Evolutionary conservation across 139 green algal genomes (phyloP), one percentile per base, ranked within the genome.

Genomic region (Chlorella sp.): DNA sequence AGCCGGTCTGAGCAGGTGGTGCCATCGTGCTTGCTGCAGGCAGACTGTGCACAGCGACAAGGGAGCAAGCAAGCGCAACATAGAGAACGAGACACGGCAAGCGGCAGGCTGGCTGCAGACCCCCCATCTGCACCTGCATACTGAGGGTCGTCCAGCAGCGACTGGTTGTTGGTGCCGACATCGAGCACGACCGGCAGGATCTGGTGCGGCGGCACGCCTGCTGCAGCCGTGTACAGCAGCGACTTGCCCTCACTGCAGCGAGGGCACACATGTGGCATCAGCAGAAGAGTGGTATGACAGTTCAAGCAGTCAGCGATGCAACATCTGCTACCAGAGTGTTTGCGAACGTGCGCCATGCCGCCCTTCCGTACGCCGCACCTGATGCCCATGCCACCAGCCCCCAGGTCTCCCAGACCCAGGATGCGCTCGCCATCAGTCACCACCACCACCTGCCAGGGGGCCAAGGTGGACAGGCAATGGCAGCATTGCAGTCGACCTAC

Each of bases 111-210:
- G n/a, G n/a, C n/a, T n/a, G n/a, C n/a, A n/a, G n/a, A n/a, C n/a
- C n/a, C n/a, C n/a, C n/a, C 51, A 60, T 16, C 51, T n/a, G n/a
- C 51, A 60, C 51, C 51, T 60, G 85, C 68, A 82, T 99, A 98
- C 0, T 86, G 62, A 0, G 93, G 92, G 85, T 97, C 94, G 0
- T 91, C 76, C 9, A 96, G 89, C 75, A 98, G 92, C 26, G 70
- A 40, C 74, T 92, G 58, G 84, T 96, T 97, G 90, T 97, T 95
- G 73, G 95, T 99, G 69, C 96, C 96, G 43, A 97, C 95, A 82
- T 99, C 96, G 44, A 99, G 84, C 51, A 81, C 91, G 5, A 99
- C 84, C 2, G 96, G 96, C 74, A 99, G 91, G 76, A 92, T 93
- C 36, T 58, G 77, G 51, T 86, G 58, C 1, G 92, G 92, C 4